These are phyloP conservation scores for Vanrija sp. DNA, from an alignment of 1,284 basidiomycete species.

Conservation along the genomic window DNA sequence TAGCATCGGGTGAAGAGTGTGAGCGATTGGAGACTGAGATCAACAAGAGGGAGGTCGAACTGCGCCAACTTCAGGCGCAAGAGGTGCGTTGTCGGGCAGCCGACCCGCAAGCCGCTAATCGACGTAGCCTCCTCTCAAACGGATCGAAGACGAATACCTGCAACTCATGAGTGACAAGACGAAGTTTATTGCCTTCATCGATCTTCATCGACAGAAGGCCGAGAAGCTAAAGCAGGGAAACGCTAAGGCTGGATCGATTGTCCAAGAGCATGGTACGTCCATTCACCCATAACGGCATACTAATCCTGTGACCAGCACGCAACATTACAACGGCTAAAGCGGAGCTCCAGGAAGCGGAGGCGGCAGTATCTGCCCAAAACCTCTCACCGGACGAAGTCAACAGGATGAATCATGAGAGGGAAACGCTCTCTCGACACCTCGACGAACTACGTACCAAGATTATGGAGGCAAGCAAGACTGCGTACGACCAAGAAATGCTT, in stretches of 20 bases:
- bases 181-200: slow-evolving; percentile 45
- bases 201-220: slow-evolving; percentile 40
- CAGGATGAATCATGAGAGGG: slow-evolving; percentile 80
- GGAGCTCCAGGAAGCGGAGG: slow-evolving; percentile 61
- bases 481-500: slow-evolving; percentile 71
- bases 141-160: slow-evolving; percentile 41
- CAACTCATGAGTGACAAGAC: slow-evolving; percentile 44
- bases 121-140: slow-evolving; percentile 37
- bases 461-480: slow-evolving; percentile 62
- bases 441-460: slow-evolving; percentile 72
- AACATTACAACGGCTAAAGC: slow-evolving; percentile 13
- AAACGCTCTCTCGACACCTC: slow-evolving; percentile 62
- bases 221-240: slow-evolving; percentile 40
- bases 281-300: too few relatives aligned
- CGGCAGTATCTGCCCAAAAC: slow-evolving; percentile 74
- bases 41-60: slow-evolving; percentile 26
- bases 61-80: slow-evolving; percentile 36
- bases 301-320: not conserved
- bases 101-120: slow-evolving; percentile 1
- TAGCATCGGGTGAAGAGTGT: slow-evolving; percentile 31
- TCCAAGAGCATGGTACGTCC: slow-evolving; percentile 34
- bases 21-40: slow-evolving; percentile 34
- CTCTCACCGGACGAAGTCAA: slow-evolving; percentile 77
- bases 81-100: slow-evolving; percentile 30
- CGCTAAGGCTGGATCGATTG: slow-evolving; percentile 23